These are phyloP conservation scores for Acmispon strigosus DNA, from an alignment of 306 rosid species.

Conservation along the genomic window DNA sequence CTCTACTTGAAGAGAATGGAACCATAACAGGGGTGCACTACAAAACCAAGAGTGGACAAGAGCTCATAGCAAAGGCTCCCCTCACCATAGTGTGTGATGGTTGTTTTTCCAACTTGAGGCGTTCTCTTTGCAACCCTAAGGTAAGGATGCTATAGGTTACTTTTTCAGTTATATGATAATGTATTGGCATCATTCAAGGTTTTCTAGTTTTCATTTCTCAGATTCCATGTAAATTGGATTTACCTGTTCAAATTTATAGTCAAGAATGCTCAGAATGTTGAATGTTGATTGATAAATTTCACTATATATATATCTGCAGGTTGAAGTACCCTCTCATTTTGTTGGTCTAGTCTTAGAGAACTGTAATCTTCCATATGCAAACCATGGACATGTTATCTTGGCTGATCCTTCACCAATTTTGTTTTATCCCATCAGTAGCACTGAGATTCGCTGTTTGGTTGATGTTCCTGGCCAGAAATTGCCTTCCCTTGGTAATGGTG, in stretches of 20 bases:
- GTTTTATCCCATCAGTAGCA: slow-evolving; percentile 59
- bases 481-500: slow-evolving; percentile 57
- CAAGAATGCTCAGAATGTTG: too few species aligned
- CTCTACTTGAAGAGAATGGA: slow-evolving; percentile 69
- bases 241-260: background rate
- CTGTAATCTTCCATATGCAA: slow-evolving; percentile 50
- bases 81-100: slow-evolving; percentile 60
- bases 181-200: background rate
- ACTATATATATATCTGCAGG: slow-evolving; percentile 34
- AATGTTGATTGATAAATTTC: background rate
- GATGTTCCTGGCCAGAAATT: slow-evolving; percentile 57
- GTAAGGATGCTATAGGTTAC: slow-evolving; percentile 9
- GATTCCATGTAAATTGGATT: background rate
- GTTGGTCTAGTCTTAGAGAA: slow-evolving; percentile 53
- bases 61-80: slow-evolving; percentile 46
- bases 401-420: slow-evolving; percentile 61
- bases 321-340: slow-evolving; percentile 70
- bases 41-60: slow-evolving; percentile 63
- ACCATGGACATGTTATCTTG: slow-evolving; percentile 56
- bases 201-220: background rate
- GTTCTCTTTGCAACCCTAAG: slow-evolving; percentile 44
- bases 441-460: slow-evolving; percentile 60
- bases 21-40: slow-evolving; percentile 65
- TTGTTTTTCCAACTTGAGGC: slow-evolving; percentile 50
- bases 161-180: background rate